These are phyloP conservation scores for Hyaloscypha bicolor DNA, from an alignment of 495 filamentous ascomycete species.

Conservation along the genomic window DNA sequence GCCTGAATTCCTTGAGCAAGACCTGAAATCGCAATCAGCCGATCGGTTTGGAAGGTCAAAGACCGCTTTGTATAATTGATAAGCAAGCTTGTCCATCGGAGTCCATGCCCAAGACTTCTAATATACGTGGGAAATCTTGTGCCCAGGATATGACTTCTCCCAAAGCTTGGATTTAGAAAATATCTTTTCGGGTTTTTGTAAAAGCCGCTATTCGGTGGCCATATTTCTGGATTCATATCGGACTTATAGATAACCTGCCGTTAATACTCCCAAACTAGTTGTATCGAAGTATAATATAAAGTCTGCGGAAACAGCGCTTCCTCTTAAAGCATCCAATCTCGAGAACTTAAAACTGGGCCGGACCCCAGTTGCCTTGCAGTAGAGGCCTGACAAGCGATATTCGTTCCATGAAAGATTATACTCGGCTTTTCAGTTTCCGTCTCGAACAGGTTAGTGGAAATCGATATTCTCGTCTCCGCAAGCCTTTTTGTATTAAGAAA, in stretches of 20 bases:
- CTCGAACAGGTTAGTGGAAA: neutral
- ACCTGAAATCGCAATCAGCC: neutral
- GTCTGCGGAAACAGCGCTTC: neutral
- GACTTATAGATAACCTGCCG: neutral
- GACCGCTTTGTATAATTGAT: neutral
- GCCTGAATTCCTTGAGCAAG: conserved; percentile 5
- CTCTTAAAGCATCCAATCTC: neutral
- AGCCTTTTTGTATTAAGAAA: neutral
- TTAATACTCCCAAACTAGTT: neutral
- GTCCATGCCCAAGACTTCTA: neutral
- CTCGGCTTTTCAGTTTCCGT: neutral
- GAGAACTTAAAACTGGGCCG: neutral
- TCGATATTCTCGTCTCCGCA: neutral
- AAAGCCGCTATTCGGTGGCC: neutral
- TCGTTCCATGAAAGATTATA: neutral
- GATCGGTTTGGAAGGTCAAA: neutral
- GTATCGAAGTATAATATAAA: neutral
- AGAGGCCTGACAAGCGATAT: neutral
- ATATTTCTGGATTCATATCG: neutral
- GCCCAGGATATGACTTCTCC: neutral
- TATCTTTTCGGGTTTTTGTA: neutral
- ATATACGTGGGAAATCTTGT: neutral
- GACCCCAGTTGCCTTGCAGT: neutral
- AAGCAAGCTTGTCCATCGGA: neutral
- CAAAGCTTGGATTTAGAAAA: neutral